Conservation (phyloP, 1,139 yeast species). For the Wickerhamomyces sp. region DNA sequence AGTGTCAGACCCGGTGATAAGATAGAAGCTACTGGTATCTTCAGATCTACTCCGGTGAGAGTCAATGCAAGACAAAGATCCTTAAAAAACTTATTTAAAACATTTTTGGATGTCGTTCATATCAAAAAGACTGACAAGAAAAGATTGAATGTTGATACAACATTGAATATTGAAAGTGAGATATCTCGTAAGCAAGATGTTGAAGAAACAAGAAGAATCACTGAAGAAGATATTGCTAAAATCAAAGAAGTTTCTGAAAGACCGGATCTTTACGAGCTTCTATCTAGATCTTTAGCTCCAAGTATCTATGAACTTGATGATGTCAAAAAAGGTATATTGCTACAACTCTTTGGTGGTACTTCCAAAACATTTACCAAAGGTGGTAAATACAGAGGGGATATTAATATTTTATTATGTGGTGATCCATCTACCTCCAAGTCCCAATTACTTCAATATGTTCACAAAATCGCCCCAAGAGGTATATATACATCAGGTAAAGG, state of each 20-base stretch:
- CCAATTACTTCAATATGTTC: constrained; percentile 89
- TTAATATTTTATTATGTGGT: constrained; percentile 87
- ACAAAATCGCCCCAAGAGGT: constrained; percentile 96
- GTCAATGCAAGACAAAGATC: constrained; percentile 84
- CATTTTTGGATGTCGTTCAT: constrained; percentile 92
- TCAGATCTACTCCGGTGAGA: constrained; percentile 87
- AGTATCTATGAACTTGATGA: constrained; percentile 94
- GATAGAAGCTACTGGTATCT: constrained; percentile 91
- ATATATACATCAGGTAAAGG: constrained; percentile 98
- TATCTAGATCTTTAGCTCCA: constrained; percentile 92
- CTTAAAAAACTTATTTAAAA: constrained; percentile 78
- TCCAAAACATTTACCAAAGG: constrained; percentile 86
- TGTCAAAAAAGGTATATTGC: constrained; percentile 87
- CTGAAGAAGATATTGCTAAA: constrained; percentile 61
- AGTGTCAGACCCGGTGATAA: constrained; percentile 96
- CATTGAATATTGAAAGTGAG: constrained; percentile 58
- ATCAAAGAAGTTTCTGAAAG: constrained; percentile 62
- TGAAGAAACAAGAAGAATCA: constrained; percentile 66
- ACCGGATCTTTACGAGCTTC: constrained; percentile 78
- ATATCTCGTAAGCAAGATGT: constrained; percentile 47
- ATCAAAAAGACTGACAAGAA: constrained; percentile 80
- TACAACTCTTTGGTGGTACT: constrained; percentile 94
- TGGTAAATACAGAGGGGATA: constrained; percentile 94
- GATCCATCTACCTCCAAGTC: constrained; percentile 98
- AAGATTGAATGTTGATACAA: constrained; percentile 74